Percentiles rank a stretch among this genome's conserved stretches.
These are phyloP conservation scores for Bimuria novae-zelandiae DNA, from an alignment of 2,329 filamentous ascomycete species.

Conservation along the genomic window DNA sequence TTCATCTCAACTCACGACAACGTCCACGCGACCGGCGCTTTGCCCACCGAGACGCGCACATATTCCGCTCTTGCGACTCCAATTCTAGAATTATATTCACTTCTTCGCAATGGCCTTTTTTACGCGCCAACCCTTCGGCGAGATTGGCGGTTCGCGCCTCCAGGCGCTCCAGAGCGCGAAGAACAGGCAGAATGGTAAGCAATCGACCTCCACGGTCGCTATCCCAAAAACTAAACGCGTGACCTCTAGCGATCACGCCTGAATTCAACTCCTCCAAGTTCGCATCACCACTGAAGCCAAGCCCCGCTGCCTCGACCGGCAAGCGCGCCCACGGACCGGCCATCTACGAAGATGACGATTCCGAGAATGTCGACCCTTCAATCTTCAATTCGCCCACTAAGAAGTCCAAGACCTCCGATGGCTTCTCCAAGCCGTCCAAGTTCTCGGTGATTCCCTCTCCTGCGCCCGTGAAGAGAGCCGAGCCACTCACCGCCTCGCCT, in stretches of 20 bases:
- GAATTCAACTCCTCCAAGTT: constrained; percentile 24
- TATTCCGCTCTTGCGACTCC: neutral
- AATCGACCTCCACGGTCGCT: neutral
- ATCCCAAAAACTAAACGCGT: constrained; percentile 26
- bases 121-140: constrained; percentile 74
- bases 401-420: constrained; percentile 54
- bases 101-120: constrained; percentile 46
- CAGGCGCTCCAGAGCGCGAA: constrained; percentile 75
- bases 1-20: neutral
- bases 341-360: constrained; percentile 54
- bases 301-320: constrained; percentile 34
- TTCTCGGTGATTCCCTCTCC: constrained; percentile 46
- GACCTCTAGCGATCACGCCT: constrained; percentile 36
- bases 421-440: constrained; percentile 46
- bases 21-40: neutral
- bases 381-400: constrained; percentile 58
- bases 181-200: constrained; percentile 71
- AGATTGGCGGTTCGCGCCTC: constrained; percentile 69
- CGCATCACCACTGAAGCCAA: constrained; percentile 40
- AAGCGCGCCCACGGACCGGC: constrained; percentile 54
- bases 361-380: constrained; percentile 64
- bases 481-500: constrained; percentile 34
- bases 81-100: constrained; percentile 3
- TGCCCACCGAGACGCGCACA: neutral
- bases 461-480: constrained; percentile 25